Percentiles rank a stretch among this genome's conserved stretches.
Evolutionary conservation across 345 rosid genomes (phyloP).

Genomic region (Citrus unshiu): DNA sequence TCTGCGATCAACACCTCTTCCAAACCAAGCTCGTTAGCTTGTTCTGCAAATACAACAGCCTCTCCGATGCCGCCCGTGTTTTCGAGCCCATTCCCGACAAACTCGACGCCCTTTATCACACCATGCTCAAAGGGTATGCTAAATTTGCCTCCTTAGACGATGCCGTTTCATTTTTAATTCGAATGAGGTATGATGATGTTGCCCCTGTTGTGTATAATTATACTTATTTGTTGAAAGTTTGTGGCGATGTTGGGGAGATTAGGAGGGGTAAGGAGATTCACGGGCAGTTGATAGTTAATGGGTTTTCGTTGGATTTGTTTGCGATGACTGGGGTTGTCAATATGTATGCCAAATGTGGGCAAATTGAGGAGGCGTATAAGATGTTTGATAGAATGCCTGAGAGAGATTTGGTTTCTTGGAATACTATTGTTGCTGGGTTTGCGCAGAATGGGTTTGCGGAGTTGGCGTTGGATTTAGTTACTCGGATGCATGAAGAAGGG

Average conservation of each 20-base stretch:
- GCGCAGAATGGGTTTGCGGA: constrained; percentile 66
- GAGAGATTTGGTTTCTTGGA: constrained; percentile 84
- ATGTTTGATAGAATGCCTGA: constrained; percentile 85
- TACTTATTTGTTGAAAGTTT: constrained; percentile 66
- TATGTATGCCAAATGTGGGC: constrained; percentile 66
- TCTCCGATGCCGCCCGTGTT: constrained; percentile 65
- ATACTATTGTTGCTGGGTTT: constrained; percentile 72
- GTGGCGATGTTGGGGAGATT: constrained; percentile 53
- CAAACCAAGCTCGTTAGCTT: constrained; percentile 84
- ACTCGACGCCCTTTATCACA: constrained; percentile 64
- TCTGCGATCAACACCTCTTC: constrained; percentile 48
- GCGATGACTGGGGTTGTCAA: constrained; percentile 73
- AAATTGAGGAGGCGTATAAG: constrained; percentile 57
- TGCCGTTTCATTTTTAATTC: constrained; percentile 44
- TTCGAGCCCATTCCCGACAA: constrained; percentile 60
- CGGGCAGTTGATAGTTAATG: constrained; percentile 60
- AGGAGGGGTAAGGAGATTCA: constrained; percentile 69
- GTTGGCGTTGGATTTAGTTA: constrained; percentile 54
- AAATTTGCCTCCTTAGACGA: constrained; percentile 44
- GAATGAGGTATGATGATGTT: constrained; percentile 63
- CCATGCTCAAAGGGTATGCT: constrained; percentile 78
- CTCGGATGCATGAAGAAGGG: constrained; percentile 56
- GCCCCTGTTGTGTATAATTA: constrained; percentile 65
- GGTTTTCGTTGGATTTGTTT: constrained; percentile 52
- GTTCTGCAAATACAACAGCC: constrained; percentile 63